Evolutionary conservation across 352 stramenopile genomes (phyloP), one percentile per base, ranked within the genome.

Genomic region (Globisporangium radiosum): DNA sequence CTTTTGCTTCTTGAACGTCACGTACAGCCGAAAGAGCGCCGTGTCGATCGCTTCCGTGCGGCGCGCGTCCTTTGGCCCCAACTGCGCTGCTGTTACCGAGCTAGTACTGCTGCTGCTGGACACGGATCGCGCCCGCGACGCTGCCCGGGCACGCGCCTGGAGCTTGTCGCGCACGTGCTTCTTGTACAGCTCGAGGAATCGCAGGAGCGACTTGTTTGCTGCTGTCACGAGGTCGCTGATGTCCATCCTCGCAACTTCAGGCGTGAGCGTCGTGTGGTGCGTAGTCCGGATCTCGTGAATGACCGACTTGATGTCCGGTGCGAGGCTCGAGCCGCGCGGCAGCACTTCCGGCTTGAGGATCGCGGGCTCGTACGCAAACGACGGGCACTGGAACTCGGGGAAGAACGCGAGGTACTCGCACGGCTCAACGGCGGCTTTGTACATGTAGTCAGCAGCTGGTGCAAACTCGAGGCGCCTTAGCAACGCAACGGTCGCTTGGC

Each of bases 351-450:
- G 78, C 59, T 92, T 95, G 25, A 95, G 69, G 14, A 93, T 74
- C 36, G 81, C 71, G 0, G 85, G 85, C 61, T 95, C 85, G 50
- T 93, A 95, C 5, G 85, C 82, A 63, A 95, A 95, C 44, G 78
- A 90, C 1, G 75, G 60, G 55, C 82, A 91, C 64, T 92, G 82
- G 13, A 81, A 76, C 38, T 93, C 83, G 7, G 85, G 85, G 57
- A 93, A 95, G 67, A 95, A 95, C 10, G 83, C 80, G 38, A 95
- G 82, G 62, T 90, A 93, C 60, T 95, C 85, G 59, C 80, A 90
- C 47, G 83, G 83, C 62, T 95, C 85, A 14, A 95, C 85, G 0
- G 81, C 83, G 11, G 85, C 85, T 15, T 82, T 82, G 61, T 92
- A 95, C 78, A 95, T 91, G 54, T 92, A 92, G 48, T 95, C 85